Evolutionary conservation across 805 yeast genomes (phyloP).

Genomic region (Nakazawaea siamensis): DNA sequence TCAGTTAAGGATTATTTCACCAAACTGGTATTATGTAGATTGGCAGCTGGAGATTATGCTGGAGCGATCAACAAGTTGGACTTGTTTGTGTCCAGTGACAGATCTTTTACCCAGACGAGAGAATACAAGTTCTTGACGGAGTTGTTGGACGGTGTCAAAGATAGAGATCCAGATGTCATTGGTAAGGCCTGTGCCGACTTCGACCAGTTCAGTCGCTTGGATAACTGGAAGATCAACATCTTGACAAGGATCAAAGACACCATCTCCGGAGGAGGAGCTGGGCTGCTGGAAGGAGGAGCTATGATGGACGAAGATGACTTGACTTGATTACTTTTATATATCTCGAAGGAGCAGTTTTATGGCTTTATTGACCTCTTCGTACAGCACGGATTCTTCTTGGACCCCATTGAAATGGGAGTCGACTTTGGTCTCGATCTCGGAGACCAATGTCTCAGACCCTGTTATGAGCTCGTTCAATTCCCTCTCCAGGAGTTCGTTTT

Average conservation of each 20-base stretch:
- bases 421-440: neutral
- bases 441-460: constrained; percentile 3
- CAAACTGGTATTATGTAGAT: constrained; percentile 72
- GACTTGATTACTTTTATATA: constrained; percentile 3
- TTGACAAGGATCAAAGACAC: constrained; percentile 73
- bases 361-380: constrained; percentile 3
- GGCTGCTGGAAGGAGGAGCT: constrained; percentile 17
- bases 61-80: constrained; percentile 73
- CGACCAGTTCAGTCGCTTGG: constrained; percentile 84
- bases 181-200: constrained; percentile 70
- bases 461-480: constrained; percentile 8
- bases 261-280: constrained; percentile 31
- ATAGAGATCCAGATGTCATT: constrained; percentile 72
- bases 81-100: constrained; percentile 62
- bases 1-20: constrained; percentile 85
- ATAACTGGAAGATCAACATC: constrained; percentile 82
- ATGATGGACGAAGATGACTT: constrained; percentile 23
- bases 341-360: constrained; percentile 6
- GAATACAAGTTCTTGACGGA: constrained; percentile 65
- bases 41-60: constrained; percentile 80
- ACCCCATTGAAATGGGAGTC: constrained; percentile 4
- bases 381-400: neutral
- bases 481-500: constrained; percentile 11
- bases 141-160: constrained; percentile 64
- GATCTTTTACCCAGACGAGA: constrained; percentile 64